Evolutionary conservation across 78 protist genomes (phyloP), one percentile per base, ranked within the genome.

Genomic region (Dictyostelium firmibasis): DNA sequence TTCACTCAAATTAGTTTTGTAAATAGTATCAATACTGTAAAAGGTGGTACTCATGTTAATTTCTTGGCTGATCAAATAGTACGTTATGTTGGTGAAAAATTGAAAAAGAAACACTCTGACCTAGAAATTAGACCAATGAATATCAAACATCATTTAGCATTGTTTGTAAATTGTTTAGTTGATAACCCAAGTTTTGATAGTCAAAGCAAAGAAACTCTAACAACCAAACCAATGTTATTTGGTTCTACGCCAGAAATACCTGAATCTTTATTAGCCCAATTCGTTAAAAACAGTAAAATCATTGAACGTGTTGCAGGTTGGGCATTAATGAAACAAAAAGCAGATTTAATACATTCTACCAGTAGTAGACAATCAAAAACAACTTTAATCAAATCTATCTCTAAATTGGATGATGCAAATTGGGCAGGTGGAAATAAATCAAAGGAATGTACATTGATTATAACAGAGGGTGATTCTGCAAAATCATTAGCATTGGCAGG

Each of bases 401-500:
- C 98, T n/a, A 99, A 99, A 95, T 97, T 99, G 23, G 99, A 98
- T 57, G 99, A 99, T 77, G 99, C 99, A 10, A 98, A 98, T 89
- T 82, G 92, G 83, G 99, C 99, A 23, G 99, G 99, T 1, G 77
- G 95, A 0, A n/a, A 81, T 43, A 50, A 93, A 11, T 44, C 97
- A 7, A 14, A 16, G 9, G 85, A 99, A 67, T 99, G 99, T 96
- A 99, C 99, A 41, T 97, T 99, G 41, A 99, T 99, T 53, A 81
- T 99, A 79, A 99, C 99, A 5, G 95, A 91, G 33, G 96, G 96
- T 82, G 96, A 92, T 43, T 86, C 93, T 10, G 96, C 97, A 6
- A 92, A 96, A 64, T 81, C 97, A 9, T 67, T 92, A 36, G 97
- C 97, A 16, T 43, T 77, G 31, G 92, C 96, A 27, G 99, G 99